These are phyloP conservation scores for Stemphylium beticola DNA, from an alignment of 2,329 filamentous ascomycete species.

Conservation along the genomic window DNA sequence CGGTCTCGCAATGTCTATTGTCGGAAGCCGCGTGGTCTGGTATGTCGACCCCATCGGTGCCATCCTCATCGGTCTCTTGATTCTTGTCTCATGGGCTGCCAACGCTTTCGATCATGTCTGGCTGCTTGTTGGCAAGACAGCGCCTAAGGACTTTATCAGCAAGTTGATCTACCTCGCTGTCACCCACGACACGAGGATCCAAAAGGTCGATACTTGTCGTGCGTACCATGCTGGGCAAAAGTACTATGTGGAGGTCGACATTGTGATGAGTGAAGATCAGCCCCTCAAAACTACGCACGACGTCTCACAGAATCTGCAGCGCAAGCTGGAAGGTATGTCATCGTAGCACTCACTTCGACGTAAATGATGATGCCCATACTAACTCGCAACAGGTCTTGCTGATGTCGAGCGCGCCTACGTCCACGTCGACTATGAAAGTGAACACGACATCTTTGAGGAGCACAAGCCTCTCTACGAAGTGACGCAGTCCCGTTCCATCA, in stretches of 20 bases:
- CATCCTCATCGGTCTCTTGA: constrained; percentile 65
- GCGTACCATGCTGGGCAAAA: constrained; percentile 68
- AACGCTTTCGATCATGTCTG: constrained; percentile 69
- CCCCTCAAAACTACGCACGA: constrained; percentile 65
- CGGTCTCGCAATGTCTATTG: constrained; percentile 62
- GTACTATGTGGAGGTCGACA: constrained; percentile 68
- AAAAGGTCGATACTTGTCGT: constrained; percentile 65
- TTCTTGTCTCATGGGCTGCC: constrained; percentile 66
- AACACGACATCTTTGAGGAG: constrained; percentile 49
- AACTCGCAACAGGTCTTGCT: constrained; percentile 30
- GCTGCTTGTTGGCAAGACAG: constrained; percentile 66
- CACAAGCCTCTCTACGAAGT: constrained; percentile 49
- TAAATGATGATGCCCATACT: constrained; percentile 1
- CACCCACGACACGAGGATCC: constrained; percentile 61
- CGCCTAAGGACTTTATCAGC: constrained; percentile 63
- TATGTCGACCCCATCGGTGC: constrained; percentile 67
- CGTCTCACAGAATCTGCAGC: constrained; percentile 64
- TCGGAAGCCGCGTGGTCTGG: constrained; percentile 62
- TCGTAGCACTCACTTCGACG: constrained; percentile 6
- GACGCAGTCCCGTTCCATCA: constrained; percentile 41
- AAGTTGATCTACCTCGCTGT: constrained; percentile 64
- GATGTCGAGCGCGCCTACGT: constrained; percentile 56
- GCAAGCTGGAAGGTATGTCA: constrained; percentile 62
- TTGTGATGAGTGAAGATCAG: constrained; percentile 64
- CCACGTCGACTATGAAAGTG: constrained; percentile 56